Percentiles rank a stretch among this genome's conserved stretches.
These are phyloP conservation scores for Yueomyces sp. DNA, from an alignment of 805 yeast genomes.

Conservation along the genomic window DNA sequence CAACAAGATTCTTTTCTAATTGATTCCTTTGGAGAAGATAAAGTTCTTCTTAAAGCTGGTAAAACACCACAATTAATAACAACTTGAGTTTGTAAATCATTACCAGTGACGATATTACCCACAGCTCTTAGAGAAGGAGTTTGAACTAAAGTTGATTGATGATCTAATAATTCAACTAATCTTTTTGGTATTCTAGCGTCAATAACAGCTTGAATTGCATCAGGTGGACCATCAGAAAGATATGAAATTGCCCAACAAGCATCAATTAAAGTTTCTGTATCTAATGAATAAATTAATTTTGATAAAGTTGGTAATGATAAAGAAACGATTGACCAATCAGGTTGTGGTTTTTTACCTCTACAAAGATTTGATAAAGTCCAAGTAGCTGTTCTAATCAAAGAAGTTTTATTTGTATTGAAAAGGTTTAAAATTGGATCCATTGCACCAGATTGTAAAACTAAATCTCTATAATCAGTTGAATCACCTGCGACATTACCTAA, in stretches of 20 bases:
- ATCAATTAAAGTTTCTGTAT: conserved; percentile 86
- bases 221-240: conserved; percentile 82
- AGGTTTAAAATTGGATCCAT: conserved; percentile 76
- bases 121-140: conserved; percentile 96
- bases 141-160: conserved; percentile 75
- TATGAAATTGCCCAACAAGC: conserved; percentile 99
- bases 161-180: conserved; percentile 79
- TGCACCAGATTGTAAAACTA: conserved; percentile 72
- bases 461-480: conserved; percentile 80
- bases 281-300: conserved; percentile 78
- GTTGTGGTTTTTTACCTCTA: conserved; percentile 93
- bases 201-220: conserved; percentile 91
- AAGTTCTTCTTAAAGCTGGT: conserved; percentile 67
- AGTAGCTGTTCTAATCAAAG: conserved; percentile 91
- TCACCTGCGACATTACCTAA: conserved; percentile 98
- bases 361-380: conserved; percentile 97
- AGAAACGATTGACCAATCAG: conserved; percentile 83
- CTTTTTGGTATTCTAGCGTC: conserved; percentile 93
- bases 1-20: conserved; percentile 97
- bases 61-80: conserved; percentile 88
- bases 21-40: conserved; percentile 77
- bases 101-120: conserved; percentile 96
- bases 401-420: conserved; percentile 69
- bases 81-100: conserved; percentile 88
- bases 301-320: conserved; percentile 85